Conservation (phyloP, 2,329 filamentous ascomycete genomes). For the Zymoseptoria brevis region DNA sequence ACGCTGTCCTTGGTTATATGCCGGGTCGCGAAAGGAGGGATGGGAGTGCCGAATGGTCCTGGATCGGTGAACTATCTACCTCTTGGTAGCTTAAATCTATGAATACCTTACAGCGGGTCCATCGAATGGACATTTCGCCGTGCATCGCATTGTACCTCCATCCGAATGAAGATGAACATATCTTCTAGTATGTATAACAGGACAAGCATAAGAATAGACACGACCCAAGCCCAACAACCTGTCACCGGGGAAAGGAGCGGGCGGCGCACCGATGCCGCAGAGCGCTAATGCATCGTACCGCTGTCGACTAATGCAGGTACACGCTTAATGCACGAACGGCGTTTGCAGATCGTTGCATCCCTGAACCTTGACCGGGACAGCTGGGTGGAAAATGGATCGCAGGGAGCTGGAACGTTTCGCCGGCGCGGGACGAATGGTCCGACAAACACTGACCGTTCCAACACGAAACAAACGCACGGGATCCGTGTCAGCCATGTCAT, state of each 20-base stretch:
- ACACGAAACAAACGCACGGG: neutral
- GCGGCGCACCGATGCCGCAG: too few species aligned
- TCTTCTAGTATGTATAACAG: too few species aligned
- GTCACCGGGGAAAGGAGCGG: neutral
- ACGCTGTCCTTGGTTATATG: neutral
- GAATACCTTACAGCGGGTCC: too few species aligned
- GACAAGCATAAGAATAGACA: neutral
- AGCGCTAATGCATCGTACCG: neutral
- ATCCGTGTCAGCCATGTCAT: neutral
- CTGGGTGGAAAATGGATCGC: neutral
- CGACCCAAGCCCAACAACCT: neutral
- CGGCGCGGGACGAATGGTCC: neutral
- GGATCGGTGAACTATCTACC: too few species aligned
- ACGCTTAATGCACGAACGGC: neutral
- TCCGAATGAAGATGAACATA: too few species aligned
- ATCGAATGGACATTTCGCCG: neutral
- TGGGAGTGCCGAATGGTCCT: neutral
- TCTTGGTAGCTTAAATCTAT: too few species aligned
- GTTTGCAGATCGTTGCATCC: neutral
- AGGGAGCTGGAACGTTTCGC: neutral
- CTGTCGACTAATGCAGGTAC: neutral
- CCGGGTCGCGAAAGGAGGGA: neutral
- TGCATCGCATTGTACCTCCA: too few species aligned
- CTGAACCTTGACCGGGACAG: neutral
- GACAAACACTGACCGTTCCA: neutral